These are phyloP conservation scores for Allium sativum DNA, from an alignment of 106 monocot species.

Conservation along the genomic window DNA sequence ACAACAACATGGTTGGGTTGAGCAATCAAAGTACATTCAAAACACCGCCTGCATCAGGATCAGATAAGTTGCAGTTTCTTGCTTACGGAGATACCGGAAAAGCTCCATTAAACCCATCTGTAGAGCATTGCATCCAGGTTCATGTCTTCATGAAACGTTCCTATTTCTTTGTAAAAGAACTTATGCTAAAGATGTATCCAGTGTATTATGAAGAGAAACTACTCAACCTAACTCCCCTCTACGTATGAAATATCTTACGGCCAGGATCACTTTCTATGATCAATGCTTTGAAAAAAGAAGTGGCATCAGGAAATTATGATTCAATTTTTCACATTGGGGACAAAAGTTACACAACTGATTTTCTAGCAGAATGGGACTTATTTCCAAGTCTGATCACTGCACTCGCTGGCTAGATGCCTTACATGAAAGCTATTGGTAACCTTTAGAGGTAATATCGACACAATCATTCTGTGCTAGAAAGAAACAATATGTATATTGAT, in stretches of 20 bases:
- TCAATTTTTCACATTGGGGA: constrained; percentile 66
- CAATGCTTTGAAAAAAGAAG: constrained; percentile 32
- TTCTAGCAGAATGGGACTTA: constrained; percentile 64
- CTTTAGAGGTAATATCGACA: constrained; percentile 58
- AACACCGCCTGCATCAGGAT: constrained; percentile 59
- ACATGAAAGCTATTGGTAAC: constrained; percentile 71
- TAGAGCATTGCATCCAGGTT: constrained; percentile 77
- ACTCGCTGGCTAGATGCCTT: constrained; percentile 42
- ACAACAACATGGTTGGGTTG: constrained; percentile 64
- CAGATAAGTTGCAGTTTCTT: constrained; percentile 32
- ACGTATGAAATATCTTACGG: constrained; percentile 13
- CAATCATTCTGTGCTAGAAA: not conserved
- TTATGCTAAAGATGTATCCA: not conserved
- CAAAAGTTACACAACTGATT: constrained; percentile 68
- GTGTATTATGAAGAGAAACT: not conserved
- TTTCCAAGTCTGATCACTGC: constrained; percentile 45
- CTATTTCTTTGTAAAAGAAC: not conserved
- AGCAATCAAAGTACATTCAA: constrained; percentile 37
- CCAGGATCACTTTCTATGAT: constrained; percentile 57
- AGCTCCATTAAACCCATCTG: constrained; percentile 52
- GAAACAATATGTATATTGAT: not conserved
- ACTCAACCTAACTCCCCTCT: not conserved
- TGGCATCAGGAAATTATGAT: constrained; percentile 31
- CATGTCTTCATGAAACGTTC: not conserved
- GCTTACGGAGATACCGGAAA: constrained; percentile 81